These are phyloP conservation scores for Salix arbutifolia DNA, from an alignment of 345 rosid species.

Conservation along the genomic window DNA sequence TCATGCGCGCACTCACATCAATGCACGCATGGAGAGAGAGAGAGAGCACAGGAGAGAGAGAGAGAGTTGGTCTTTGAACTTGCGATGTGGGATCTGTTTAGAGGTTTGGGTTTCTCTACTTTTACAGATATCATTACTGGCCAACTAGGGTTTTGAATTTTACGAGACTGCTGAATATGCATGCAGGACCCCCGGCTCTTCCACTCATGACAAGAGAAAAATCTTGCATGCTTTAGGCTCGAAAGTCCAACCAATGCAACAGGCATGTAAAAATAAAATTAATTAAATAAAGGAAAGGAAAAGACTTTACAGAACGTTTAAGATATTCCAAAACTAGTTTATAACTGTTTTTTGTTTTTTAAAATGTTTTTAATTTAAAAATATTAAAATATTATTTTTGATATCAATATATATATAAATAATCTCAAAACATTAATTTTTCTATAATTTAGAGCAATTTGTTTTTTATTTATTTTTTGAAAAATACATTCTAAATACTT, in stretches of 20 bases:
- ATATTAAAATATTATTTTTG: no score
- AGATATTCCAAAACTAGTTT: no score
- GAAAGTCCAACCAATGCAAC: not conserved
- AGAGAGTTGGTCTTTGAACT: not conserved
- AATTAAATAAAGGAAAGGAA: no score
- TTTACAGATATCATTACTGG: not conserved
- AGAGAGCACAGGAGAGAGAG: not conserved
- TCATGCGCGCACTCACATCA: slow-evolving; percentile 7
- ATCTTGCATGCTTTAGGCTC: not conserved
- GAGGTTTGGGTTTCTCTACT: not conserved
- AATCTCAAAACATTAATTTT: no score
- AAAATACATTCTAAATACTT: no score
- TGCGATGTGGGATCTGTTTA: not conserved
- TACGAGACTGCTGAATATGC: not conserved
- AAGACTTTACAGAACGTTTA: not conserved
- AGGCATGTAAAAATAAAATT: not conserved
- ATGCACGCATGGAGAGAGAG: not conserved
- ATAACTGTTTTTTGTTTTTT: no score
- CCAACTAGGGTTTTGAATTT: slow-evolving; percentile 1
- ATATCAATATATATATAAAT: no score
- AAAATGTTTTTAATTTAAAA: no score
- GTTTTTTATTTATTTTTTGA: no score
- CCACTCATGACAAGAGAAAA: not conserved
- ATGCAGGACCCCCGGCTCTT: not conserved
- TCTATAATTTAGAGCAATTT: no score